phyloP scores from a whole-genome alignment of 2,329 filamentous ascomycete species.

The Macrophomina phaseolina region DNA sequence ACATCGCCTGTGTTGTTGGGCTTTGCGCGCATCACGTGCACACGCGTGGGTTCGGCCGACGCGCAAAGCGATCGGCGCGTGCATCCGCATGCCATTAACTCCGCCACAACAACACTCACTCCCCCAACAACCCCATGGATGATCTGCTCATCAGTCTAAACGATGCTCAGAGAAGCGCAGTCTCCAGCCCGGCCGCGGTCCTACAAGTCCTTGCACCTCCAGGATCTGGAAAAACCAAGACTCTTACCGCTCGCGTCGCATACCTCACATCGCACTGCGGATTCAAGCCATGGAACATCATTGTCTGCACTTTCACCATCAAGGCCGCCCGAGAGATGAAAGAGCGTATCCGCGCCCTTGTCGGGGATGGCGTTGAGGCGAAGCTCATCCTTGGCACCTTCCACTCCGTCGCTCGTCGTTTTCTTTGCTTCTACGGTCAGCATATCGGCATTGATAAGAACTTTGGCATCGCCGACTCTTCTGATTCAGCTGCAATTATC shows the following conservation, averaged over 20 bases:
- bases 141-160: slow-evolving; percentile 67
- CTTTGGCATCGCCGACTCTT: slow-evolving; percentile 89
- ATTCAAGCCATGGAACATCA: slow-evolving; percentile 81
- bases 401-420: slow-evolving; percentile 87
- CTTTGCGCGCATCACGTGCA: background rate
- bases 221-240: slow-evolving; percentile 90
- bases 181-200: slow-evolving; percentile 65
- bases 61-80: background rate
- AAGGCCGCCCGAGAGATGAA: slow-evolving; percentile 96
- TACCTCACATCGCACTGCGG: slow-evolving; percentile 78
- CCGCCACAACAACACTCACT: background rate
- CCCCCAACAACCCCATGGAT: slow-evolving; percentile 50
- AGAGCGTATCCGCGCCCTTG: slow-evolving; percentile 77
- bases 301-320: slow-evolving; percentile 96
- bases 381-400: slow-evolving; percentile 90
- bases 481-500: slow-evolving; percentile 79
- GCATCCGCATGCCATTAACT: background rate
- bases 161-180: slow-evolving; percentile 66
- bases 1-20: background rate
- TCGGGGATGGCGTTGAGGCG: slow-evolving; percentile 77
- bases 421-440: slow-evolving; percentile 82
- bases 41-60: background rate
- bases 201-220: slow-evolving; percentile 68
- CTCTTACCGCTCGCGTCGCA: slow-evolving; percentile 87
- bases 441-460: slow-evolving; percentile 80